Evolutionary conservation across 148 eudicot species (phyloP), one percentile per base, ranked within the genome.

Genomic region (Nepenthes gracilis): DNA sequence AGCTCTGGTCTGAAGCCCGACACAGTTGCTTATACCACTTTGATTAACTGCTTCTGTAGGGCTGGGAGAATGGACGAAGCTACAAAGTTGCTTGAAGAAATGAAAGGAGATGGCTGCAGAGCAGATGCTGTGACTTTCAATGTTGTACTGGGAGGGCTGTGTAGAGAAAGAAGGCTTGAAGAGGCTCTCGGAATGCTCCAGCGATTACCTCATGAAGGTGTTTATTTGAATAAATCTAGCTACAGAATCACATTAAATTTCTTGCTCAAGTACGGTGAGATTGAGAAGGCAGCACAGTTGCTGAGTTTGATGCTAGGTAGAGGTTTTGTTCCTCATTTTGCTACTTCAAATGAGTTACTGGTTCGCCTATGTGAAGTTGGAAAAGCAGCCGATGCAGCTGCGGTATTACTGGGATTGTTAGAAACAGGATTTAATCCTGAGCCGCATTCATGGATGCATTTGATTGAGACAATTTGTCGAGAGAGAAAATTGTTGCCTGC

Each of bases 181-280:
- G 97, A 89, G 70, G 99, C 99, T 57, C 71, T 93, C 35, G 54
- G 60, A 54, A 79, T 93, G 90, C 74, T 94, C 57, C 90, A 89
- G 72, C 78, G 70, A 63, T 62, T 93, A 59, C 89, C 89, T 50
- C 75, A 73, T 61, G 87, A 78, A 56, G 92, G 97, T 49, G 75
- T 78, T 64, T 80, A 67, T 61, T 72, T 87, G 48, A 77, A 80
- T 64, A 83, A 83, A 40, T 72, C 79, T 55, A 77, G 86, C 74
- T 86, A 86, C 62, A 79, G 94, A 65, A 83, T 86, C 58, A 77
- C 81, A 5, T 56, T 86, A 36, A 86, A 86, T 68, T 67, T 59
- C 57, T 68, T 86, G 73, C 80, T 83, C 67, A 77, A 70, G 52
- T 67, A 72, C 36, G 80, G 78, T 14, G 95, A 88, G 63, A 62